Evolutionary conservation across 371 early-diverging fungal species (phyloP).

Genomic region (Rhizopus delemar): DNA sequence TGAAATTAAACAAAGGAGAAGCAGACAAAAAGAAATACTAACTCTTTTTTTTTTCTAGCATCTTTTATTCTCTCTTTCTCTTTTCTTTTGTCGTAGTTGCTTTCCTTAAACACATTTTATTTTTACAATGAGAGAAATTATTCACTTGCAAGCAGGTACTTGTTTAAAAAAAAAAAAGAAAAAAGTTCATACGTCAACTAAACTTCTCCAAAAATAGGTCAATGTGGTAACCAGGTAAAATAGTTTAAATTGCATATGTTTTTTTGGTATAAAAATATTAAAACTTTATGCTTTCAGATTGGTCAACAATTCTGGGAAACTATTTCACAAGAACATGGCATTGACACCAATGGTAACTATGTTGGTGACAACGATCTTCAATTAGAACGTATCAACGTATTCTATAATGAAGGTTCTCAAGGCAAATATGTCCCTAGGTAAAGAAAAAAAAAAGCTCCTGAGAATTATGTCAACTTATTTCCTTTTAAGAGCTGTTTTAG

Average conservation of each 20-base stretch:
- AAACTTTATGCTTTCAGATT: constrained; percentile 45
- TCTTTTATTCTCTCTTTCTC: constrained; percentile 8
- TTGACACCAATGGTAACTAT: constrained; percentile 77
- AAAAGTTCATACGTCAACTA: background rate
- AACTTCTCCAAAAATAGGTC: constrained; percentile 52
- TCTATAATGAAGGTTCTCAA: constrained; percentile 91
- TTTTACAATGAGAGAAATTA: constrained; percentile 95
- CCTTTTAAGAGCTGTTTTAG: constrained; percentile 69
- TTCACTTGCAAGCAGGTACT: constrained; percentile 96
- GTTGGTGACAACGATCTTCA: constrained; percentile 87
- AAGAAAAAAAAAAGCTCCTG: background rate
- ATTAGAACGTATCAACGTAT: constrained; percentile 98
- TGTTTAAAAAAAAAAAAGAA: background rate
- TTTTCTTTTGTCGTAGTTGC: constrained; percentile 1
- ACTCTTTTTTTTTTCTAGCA: constrained; percentile 1
- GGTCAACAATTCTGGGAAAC: constrained; percentile 96
- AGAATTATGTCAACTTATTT: constrained; percentile 46
- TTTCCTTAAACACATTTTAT: constrained; percentile 2
- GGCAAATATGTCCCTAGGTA: constrained; percentile 82
- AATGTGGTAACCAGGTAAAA: constrained; percentile 86
- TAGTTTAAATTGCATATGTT: background rate
- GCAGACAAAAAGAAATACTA: too few relatives aligned
- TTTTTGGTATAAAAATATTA: background rate
- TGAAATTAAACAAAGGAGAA: too few relatives aligned
- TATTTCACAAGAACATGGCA: constrained; percentile 91